A percentile compares a stretch with the other conserved stretches of the same genome.
phyloP scores from a whole-genome alignment of 2,329 filamentous ascomycete genomes.

The Catunica adiposa region DNA sequence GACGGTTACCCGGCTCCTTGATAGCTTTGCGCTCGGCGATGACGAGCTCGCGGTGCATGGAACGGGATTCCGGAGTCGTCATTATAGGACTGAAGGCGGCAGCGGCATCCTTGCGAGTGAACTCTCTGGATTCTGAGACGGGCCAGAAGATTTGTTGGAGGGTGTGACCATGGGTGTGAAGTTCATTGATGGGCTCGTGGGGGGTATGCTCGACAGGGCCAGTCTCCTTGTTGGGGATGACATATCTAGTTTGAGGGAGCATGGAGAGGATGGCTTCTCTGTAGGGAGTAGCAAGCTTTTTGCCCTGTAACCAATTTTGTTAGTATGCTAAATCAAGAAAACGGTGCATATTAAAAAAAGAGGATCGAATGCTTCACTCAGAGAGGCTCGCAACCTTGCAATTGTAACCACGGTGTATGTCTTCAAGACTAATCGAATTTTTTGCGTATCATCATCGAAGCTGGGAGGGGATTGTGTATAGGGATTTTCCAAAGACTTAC shows the following conservation, averaged over 20 bases:
- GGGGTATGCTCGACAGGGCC: constrained; percentile 17
- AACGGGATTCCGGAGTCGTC: constrained; percentile 42
- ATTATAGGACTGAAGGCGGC: constrained; percentile 44
- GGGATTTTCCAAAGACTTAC: constrained; percentile 36
- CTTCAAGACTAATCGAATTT: constrained; percentile 99
- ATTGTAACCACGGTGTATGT: constrained; percentile 79
- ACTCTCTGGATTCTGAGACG: constrained; percentile 44
- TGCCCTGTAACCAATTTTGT: constrained; percentile 38
- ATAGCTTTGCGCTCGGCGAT: constrained; percentile 33
- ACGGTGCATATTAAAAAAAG: not conserved
- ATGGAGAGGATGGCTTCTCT: constrained; percentile 59
- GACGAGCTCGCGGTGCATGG: constrained; percentile 47
- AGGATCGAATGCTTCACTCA: constrained; percentile 29
- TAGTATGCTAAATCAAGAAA: constrained; percentile 15
- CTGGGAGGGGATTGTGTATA: not conserved
- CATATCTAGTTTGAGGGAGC: constrained; percentile 53
- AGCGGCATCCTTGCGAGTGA: constrained; percentile 49
- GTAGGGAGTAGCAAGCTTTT: constrained; percentile 62
- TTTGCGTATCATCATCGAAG: constrained; percentile 40
- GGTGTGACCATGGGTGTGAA: constrained; percentile 44
- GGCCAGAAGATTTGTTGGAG: constrained; percentile 50
- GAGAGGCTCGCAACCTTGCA: constrained; percentile 57
- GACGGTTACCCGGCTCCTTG: constrained; percentile 19
- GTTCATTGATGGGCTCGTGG: constrained; percentile 48
- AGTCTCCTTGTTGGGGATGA: not conserved